These are phyloP conservation scores for Boletellus deceptivus DNA, from an alignment of 1,284 basidiomycete genomes.

Conservation along the genomic window DNA sequence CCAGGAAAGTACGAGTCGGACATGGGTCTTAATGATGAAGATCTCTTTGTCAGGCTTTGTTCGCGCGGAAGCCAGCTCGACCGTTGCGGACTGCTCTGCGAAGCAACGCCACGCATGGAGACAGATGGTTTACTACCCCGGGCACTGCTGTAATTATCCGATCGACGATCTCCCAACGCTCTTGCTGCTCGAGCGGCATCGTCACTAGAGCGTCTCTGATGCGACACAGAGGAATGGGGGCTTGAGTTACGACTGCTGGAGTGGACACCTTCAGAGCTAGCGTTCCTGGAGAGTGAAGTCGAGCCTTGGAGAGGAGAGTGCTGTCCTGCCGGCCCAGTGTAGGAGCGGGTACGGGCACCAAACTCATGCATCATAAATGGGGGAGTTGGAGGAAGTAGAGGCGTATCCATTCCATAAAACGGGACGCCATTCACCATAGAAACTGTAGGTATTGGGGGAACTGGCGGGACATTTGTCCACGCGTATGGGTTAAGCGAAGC, in stretches of 20 bases:
- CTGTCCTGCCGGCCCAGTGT: conserved; percentile 21
- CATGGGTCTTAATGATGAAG: conserved; percentile 15
- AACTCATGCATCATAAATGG: conserved; percentile 71
- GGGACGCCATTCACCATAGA: conserved; percentile 34
- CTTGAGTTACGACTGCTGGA: conserved; percentile 19
- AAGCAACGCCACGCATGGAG: conserved; percentile 5
- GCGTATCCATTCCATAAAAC: conserved; percentile 50
- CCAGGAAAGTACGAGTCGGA: conserved; percentile 17
- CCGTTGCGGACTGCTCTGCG: conserved; percentile 16
- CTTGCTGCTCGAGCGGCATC: conserved; percentile 20
- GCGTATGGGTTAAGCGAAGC: conserved; percentile 39
- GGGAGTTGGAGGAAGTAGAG: conserved; percentile 67
- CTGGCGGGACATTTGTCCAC: conserved; percentile 30
- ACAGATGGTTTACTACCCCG: conserved; percentile 11
- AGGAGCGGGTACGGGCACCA: conserved; percentile 28
- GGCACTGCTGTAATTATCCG: conserved; percentile 19
- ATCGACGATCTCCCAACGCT: conserved; percentile 10
- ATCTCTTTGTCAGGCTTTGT: conserved; percentile 9
- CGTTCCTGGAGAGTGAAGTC: conserved; percentile 18
- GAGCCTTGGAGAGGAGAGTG: conserved; percentile 21
- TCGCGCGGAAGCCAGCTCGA: conserved; percentile 28
- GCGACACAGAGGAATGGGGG: conserved; percentile 18
- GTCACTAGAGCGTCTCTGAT: conserved; percentile 34
- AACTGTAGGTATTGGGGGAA: conserved; percentile 28
- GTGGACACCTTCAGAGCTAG: conserved; percentile 25